Evolutionary conservation across 78 protist genomes (phyloP).

Genomic region (Monocercomonoides exilis): DNA sequence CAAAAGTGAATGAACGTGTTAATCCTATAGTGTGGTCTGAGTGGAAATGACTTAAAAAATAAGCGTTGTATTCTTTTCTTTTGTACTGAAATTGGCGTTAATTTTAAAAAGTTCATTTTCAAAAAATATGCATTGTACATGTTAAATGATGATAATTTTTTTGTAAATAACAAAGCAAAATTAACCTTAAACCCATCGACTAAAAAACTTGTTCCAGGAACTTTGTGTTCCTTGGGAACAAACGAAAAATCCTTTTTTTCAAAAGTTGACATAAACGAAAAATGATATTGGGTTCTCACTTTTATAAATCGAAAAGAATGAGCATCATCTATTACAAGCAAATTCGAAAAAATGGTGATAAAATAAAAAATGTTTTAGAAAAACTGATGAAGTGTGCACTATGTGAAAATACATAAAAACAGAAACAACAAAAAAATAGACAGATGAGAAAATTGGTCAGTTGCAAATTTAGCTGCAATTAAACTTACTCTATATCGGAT

Average conservation of each 20-base stretch:
- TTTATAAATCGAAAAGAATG: background rate
- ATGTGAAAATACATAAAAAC: too few relatives aligned
- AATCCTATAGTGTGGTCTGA: conserved; percentile 75
- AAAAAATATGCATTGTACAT: background rate
- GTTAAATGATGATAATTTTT: background rate
- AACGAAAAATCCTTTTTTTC: background rate
- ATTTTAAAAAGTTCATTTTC: background rate
- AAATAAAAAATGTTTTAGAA: too few relatives aligned
- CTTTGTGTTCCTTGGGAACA: background rate
- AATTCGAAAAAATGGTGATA: too few relatives aligned
- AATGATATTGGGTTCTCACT: background rate
- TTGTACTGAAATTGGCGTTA: background rate
- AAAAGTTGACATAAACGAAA: background rate
- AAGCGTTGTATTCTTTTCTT: background rate
- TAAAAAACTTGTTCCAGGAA: background rate
- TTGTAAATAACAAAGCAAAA: too few relatives aligned
- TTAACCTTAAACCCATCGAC: background rate
- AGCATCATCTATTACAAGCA: too few relatives aligned
- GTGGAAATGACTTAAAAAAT: conserved; percentile 67
- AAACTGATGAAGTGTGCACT: too few relatives aligned
- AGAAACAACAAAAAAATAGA: too few relatives aligned
- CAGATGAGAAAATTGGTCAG: too few relatives aligned
- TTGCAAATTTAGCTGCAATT: too few relatives aligned
- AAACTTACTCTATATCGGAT: too few relatives aligned
- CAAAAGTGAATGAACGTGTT: conserved; percentile 27